phyloP scores from a whole-genome alignment of 768 basidiomycete genomes.

The Auricularia sp. region DNA sequence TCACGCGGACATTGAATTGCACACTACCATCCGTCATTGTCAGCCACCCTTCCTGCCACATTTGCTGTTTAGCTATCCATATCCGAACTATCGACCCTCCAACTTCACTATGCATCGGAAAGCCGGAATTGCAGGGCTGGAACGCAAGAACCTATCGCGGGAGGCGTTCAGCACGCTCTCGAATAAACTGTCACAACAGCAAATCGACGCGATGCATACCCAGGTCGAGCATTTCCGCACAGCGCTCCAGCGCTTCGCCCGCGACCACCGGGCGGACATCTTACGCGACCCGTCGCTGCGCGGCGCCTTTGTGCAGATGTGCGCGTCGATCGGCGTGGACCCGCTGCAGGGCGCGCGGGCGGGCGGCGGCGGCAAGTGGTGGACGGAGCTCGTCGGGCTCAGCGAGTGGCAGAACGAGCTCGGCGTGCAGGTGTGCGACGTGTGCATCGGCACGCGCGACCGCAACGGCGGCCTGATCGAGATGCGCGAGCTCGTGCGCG shows the following conservation, averaged over 20 bases:
- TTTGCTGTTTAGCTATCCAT: not conserved
- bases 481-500: slow-evolving; percentile 71
- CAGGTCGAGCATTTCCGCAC: slow-evolving; percentile 80
- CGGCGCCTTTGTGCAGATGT: slow-evolving; percentile 93
- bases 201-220: slow-evolving; percentile 67
- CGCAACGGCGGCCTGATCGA: slow-evolving; percentile 90
- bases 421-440: slow-evolving; percentile 89
- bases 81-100: not conserved
- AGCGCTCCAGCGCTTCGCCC: slow-evolving; percentile 69
- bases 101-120: not conserved
- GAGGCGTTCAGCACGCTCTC: slow-evolving; percentile 39
- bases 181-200: slow-evolving; percentile 59
- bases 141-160: not conserved
- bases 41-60: no score
- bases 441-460: slow-evolving; percentile 80
- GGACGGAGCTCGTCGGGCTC: slow-evolving; percentile 69
- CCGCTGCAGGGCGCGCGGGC: slow-evolving; percentile 79
- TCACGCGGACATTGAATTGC: no score
- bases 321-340: slow-evolving; percentile 87
- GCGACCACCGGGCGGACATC: slow-evolving; percentile 77
- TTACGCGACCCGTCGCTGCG: slow-evolving; percentile 77
- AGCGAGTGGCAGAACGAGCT: slow-evolving; percentile 96
- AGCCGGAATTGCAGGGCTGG: not conserved
- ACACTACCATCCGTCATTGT: no score
- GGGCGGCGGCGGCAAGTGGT: slow-evolving; percentile 57